Percentiles rank a stretch among this genome's conserved stretches.
Evolutionary conservation across 768 basidiomycete species (phyloP).

Genomic region (Psilocybe tampanensis): DNA sequence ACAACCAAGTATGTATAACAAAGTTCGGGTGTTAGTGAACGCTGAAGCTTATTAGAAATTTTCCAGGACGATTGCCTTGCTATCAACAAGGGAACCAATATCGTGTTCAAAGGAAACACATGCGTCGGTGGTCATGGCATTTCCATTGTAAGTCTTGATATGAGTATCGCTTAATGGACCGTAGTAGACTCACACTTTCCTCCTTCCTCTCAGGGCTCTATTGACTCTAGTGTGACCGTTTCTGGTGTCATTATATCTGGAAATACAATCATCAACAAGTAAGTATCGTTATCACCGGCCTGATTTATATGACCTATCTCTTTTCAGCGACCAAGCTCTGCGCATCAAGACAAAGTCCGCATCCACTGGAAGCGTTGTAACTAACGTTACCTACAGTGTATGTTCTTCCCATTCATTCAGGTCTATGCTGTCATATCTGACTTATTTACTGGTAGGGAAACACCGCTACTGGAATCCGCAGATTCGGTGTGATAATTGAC

Average conservation of each 20-base stretch:
- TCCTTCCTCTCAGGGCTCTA: slow-evolving; percentile 48
- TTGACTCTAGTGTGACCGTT: slow-evolving; percentile 47
- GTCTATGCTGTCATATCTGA: not conserved
- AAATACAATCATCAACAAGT: slow-evolving; percentile 63
- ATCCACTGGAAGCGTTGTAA: slow-evolving; percentile 49
- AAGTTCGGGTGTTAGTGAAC: too few species aligned
- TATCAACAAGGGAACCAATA: slow-evolving; percentile 44
- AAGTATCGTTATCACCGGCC: not conserved
- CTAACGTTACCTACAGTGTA: slow-evolving; percentile 51
- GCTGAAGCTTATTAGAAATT: not conserved
- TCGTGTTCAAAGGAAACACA: slow-evolving; percentile 50
- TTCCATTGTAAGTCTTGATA: slow-evolving; percentile 42
- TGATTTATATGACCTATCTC: not conserved
- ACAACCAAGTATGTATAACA: slow-evolving; percentile 38
- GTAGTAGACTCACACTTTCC: not conserved
- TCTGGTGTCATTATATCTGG: slow-evolving; percentile 47
- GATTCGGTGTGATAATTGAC: slow-evolving; percentile 63
- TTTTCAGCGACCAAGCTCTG: slow-evolving; percentile 50
- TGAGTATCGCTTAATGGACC: too few species aligned
- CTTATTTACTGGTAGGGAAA: slow-evolving; percentile 41
- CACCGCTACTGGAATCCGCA: slow-evolving; percentile 46
- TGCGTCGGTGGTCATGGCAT: slow-evolving; percentile 68
- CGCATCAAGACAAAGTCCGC: slow-evolving; percentile 60
- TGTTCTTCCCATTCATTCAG: not conserved
- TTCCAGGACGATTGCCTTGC: slow-evolving; percentile 66